Evolutionary conservation across 805 yeast genomes (phyloP), one percentile per base, ranked within the genome.

Genomic region (Barnettozyma siamensis): DNA sequence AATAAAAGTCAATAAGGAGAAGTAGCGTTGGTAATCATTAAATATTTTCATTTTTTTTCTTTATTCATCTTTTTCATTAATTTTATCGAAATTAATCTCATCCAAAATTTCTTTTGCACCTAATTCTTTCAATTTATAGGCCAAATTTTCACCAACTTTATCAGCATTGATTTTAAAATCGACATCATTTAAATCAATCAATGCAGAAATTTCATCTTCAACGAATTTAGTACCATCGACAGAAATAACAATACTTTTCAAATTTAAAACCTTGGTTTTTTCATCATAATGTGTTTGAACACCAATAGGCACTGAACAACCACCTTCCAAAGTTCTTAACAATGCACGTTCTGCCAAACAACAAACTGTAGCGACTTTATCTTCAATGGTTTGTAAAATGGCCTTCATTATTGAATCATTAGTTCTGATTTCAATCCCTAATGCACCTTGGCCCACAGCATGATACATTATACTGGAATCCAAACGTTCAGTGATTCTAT

Each of bases 391-490:
- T 15, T 71, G 62, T 51, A 94, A 74, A 16, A 89, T 69, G 41
- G 71, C 62, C 51, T 66, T 66, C 63, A 85, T 75, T 37, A 68
- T 65, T 6, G 62, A 55, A 61, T 93, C 96, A 44, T 72, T 75
- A 44, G 73, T 73, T 53, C 94, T 75, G 50, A 91, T 86, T 65
- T 93, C 99, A 21, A 93, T 68, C 16, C 98, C 99, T 34, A 93
- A 65, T 0, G 98, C 98, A 48, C 99, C 99, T 67, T 93, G 99
- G n/a, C 99, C 99, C 35, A 93, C 96, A 1, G 99, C 96, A 59
- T 91, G 86, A 59, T 80, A 83, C 95, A 91, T 86, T 41, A 82
- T 85, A 27, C 86, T 83, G 5, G 79, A 72, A 42, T 81, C 77
- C 47, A 93, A 70, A 49, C 70, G 73, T 47, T 75, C 70, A 6